Evolutionary conservation across 352 stramenopile species (phyloP).

Genomic region (Phytophthora hibernalis): DNA sequence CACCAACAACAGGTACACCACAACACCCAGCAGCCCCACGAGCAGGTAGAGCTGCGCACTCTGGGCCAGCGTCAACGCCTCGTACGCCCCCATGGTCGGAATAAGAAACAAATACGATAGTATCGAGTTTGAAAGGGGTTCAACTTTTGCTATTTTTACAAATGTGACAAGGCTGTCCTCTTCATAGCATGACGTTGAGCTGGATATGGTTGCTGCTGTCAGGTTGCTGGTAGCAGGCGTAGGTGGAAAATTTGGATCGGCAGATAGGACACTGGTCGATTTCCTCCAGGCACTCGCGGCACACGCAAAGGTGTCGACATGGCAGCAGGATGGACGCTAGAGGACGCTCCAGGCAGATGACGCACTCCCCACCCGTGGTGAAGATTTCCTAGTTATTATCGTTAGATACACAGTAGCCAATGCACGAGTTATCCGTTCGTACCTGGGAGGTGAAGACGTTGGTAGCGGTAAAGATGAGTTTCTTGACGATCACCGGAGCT

Average conservation of each 20-base stretch:
- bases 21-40: conserved; percentile 59
- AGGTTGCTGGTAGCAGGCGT: conserved; percentile 43
- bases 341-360: conserved; percentile 67
- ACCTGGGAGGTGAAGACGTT: conserved; percentile 54
- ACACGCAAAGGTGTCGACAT: conserved; percentile 76
- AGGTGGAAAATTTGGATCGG: conserved; percentile 63
- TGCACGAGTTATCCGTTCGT: neutral
- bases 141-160: conserved; percentile 6
- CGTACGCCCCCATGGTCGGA: conserved; percentile 47
- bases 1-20: conserved; percentile 72
- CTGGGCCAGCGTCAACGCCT: conserved; percentile 61
- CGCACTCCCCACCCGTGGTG: conserved; percentile 52
- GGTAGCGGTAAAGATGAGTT: conserved; percentile 49
- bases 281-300: conserved; percentile 63
- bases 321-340: conserved; percentile 58
- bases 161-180: conserved; percentile 6
- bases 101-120: conserved; percentile 1
- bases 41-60: conserved; percentile 65
- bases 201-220: neutral
- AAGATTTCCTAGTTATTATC: conserved; percentile 81
- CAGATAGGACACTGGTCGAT: conserved; percentile 82
- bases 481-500: conserved; percentile 54
- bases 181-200: conserved; percentile 4
- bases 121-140: conserved; percentile 17
- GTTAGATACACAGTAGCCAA: neutral